Percentiles rank a stretch among this genome's conserved stretches.
Evolutionary conservation across 2,329 filamentous ascomycete species (phyloP).

Genomic region (Curvularia lunata): DNA sequence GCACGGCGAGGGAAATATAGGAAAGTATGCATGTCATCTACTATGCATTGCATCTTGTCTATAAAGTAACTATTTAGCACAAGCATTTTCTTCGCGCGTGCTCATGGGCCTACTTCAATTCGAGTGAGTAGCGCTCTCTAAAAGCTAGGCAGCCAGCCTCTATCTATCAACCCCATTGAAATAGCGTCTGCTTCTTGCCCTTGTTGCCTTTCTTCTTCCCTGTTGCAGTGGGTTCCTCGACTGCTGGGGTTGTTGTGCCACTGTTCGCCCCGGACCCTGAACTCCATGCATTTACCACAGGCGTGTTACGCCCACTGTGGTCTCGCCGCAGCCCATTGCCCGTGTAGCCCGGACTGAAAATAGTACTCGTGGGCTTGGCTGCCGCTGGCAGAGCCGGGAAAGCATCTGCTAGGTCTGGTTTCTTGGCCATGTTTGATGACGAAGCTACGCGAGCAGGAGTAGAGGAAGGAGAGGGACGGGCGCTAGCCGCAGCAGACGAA

Average conservation of each 20-base stretch:
- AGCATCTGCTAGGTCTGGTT: slow-evolving; percentile 57
- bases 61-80: neutral
- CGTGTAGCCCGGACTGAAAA: slow-evolving; percentile 58
- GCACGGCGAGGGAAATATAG: too few relatives aligned
- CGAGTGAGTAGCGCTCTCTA: neutral
- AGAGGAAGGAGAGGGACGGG: slow-evolving; percentile 50
- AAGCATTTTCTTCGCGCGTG: too few relatives aligned
- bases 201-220: slow-evolving; percentile 57
- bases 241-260: slow-evolving; percentile 30
- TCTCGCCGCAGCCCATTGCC: slow-evolving; percentile 54
- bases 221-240: slow-evolving; percentile 30
- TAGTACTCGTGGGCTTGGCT: slow-evolving; percentile 67
- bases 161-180: slow-evolving; percentile 55
- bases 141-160: neutral
- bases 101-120: neutral
- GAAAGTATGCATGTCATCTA: neutral
- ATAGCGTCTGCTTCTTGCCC: slow-evolving; percentile 59
- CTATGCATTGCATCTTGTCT: neutral
- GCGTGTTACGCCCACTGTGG: slow-evolving; percentile 49
- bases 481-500: slow-evolving; percentile 34
- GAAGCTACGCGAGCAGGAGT: slow-evolving; percentile 44
- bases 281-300: slow-evolving; percentile 51
- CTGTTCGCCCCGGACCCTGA: slow-evolving; percentile 38
- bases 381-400: slow-evolving; percentile 86
- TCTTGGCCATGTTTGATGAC: slow-evolving; percentile 35